These are phyloP conservation scores for Candida ulmi DNA, from an alignment of 805 yeast species.

Conservation along the genomic window DNA sequence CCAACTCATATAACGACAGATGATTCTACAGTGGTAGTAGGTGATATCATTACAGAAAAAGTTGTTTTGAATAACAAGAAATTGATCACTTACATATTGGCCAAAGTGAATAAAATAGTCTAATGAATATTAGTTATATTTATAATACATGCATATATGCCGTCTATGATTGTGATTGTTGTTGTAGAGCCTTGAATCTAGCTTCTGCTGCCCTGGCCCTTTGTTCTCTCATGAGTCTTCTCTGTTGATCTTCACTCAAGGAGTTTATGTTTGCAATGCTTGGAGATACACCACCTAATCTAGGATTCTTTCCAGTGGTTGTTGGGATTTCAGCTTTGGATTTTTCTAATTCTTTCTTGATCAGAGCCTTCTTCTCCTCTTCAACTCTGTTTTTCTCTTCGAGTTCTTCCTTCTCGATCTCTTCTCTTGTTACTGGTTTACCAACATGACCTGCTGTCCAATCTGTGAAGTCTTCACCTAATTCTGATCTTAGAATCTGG, in stretches of 20 bases:
- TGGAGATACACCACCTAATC: slow-evolving; percentile 23
- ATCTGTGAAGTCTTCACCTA: slow-evolving; percentile 67
- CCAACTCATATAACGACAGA: slow-evolving; percentile 27
- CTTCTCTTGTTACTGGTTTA: slow-evolving; percentile 49
- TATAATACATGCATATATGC: neutral
- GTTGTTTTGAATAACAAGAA: slow-evolving; percentile 21
- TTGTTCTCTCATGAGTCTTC: slow-evolving; percentile 84
- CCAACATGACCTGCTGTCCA: slow-evolving; percentile 71
- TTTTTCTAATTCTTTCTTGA: slow-evolving; percentile 40
- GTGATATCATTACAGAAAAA: slow-evolving; percentile 29
- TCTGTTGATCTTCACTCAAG: slow-evolving; percentile 66
- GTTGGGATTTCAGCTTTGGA: slow-evolving; percentile 33
- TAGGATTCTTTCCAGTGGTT: slow-evolving; percentile 32
- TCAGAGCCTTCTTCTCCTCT: slow-evolving; percentile 32
- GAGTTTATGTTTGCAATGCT: slow-evolving; percentile 47
- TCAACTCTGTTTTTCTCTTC: slow-evolving; percentile 32
- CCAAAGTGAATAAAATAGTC: slow-evolving; percentile 28
- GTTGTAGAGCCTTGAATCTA: slow-evolving; percentile 39
- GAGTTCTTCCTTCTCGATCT: slow-evolving; percentile 38
- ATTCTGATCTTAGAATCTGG: slow-evolving; percentile 56
- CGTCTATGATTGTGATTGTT: slow-evolving; percentile 1
- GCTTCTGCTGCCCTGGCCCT: slow-evolving; percentile 97
- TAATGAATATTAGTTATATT: slow-evolving; percentile 4
- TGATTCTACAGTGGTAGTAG: slow-evolving; percentile 13
- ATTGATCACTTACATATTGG: slow-evolving; percentile 35